Evolutionary conservation across 2,329 filamentous ascomycete genomes (phyloP).

Genomic region (Clonostachys rosea): DNA sequence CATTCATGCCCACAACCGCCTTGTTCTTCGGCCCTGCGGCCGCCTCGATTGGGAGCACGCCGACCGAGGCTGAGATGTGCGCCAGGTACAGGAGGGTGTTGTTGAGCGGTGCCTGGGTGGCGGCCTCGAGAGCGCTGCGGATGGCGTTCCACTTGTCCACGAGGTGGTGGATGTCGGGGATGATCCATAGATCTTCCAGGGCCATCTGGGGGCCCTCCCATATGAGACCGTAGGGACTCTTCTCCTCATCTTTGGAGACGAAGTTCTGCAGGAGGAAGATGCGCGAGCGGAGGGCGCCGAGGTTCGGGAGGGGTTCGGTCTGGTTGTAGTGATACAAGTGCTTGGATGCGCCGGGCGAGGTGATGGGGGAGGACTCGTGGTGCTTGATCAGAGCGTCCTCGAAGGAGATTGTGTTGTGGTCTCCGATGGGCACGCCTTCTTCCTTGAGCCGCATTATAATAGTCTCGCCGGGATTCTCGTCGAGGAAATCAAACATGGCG

Average conservation of each 20-base stretch:
- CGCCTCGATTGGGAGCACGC: constrained; percentile 43
- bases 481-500: constrained; percentile 39
- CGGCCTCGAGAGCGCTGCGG: constrained; percentile 28
- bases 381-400: constrained; percentile 38
- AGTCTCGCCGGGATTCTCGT: constrained; percentile 36
- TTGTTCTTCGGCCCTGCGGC: constrained; percentile 39
- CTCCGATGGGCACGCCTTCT: constrained; percentile 30
- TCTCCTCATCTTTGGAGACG: constrained; percentile 12
- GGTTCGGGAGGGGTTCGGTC: constrained; percentile 28
- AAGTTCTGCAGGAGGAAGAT: constrained; percentile 45
- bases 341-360: constrained; percentile 21
- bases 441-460: constrained; percentile 46
- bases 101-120: constrained; percentile 21
- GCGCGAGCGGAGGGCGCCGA: constrained; percentile 38
- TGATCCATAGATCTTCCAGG: constrained; percentile 42
- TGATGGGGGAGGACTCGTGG: constrained; percentile 23
- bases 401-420: constrained; percentile 30
- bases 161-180: constrained; percentile 33
- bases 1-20: constrained; percentile 40
- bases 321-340: constrained; percentile 28
- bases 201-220: constrained; percentile 39
- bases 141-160: constrained; percentile 42
- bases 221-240: constrained; percentile 29
- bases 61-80: constrained; percentile 41
- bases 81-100: constrained; percentile 35